These are phyloP conservation scores for Diatrype stigma DNA, from an alignment of 2,329 filamentous ascomycete genomes.

Conservation along the genomic window DNA sequence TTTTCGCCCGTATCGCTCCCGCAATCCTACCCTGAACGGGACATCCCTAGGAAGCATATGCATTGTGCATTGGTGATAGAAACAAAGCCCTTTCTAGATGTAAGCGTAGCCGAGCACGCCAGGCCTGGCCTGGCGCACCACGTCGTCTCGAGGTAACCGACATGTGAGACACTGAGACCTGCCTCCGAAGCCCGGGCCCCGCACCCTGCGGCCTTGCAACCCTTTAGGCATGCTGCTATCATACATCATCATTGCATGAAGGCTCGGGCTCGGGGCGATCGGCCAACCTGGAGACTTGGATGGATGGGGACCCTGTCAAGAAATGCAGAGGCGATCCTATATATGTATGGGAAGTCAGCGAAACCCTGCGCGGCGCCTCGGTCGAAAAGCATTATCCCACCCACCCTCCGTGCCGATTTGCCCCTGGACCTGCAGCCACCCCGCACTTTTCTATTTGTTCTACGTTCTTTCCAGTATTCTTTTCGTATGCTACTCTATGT, in stretches of 20 bases:
- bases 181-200: background rate
- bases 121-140: background rate
- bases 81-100: background rate
- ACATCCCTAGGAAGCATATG: background rate
- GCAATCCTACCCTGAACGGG: background rate
- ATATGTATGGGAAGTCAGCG: background rate
- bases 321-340: background rate
- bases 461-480: no score
- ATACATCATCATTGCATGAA: background rate
- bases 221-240: background rate
- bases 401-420: background rate
- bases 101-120: background rate
- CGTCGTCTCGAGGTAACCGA: background rate
- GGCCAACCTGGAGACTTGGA: background rate
- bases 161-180: background rate
- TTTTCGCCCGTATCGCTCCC: background rate
- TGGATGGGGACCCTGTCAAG: background rate
- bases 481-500: background rate
- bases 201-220: background rate
- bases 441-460: background rate
- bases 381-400: background rate
- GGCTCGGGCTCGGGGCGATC: background rate
- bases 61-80: background rate
- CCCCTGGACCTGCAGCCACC: background rate
- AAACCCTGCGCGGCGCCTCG: background rate